phyloP scores from a whole-genome alignment of 306 rosid genomes.

The Vigna mungo region DNA sequence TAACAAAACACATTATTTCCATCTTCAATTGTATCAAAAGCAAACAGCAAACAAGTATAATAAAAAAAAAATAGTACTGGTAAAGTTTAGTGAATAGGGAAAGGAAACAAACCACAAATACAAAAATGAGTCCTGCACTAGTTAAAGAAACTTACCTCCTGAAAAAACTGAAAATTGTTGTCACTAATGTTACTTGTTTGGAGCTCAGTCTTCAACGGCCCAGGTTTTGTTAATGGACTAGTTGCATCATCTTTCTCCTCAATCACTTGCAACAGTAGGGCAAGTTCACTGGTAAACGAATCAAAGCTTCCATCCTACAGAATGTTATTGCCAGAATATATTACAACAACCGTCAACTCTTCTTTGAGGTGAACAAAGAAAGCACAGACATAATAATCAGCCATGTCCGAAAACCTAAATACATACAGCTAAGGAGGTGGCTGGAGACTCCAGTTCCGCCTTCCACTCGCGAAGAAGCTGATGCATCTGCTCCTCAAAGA shows the following conservation, averaged over 20 bases:
- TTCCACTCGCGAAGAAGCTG: conserved; percentile 93
- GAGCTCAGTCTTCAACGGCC: conserved; percentile 59
- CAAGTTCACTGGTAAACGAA: conserved; percentile 76
- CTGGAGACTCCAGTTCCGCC: conserved; percentile 85
- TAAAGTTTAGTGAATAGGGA: conserved; percentile 9
- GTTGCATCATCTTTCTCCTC: conserved; percentile 93
- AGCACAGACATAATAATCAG: not conserved
- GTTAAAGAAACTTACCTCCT: conserved; percentile 59
- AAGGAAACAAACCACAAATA: conserved; percentile 12
- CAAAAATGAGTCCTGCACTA: conserved; percentile 11
- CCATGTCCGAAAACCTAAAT: conserved; percentile 9
- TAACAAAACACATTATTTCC: conserved; percentile 5
- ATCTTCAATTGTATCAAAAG: conserved; percentile 8
- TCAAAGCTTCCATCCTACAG: conserved; percentile 83
- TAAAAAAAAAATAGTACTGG: not conserved
- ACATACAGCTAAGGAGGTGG: conserved; percentile 69
- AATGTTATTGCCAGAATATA: conserved; percentile 45
- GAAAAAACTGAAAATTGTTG: conserved; percentile 53
- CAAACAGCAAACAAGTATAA: conserved; percentile 18
- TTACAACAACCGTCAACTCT: conserved; percentile 37
- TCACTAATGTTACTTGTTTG: conserved; percentile 54
- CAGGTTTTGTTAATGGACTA: conserved; percentile 79
- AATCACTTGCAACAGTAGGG: conserved; percentile 70
- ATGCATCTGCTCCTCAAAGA: conserved; percentile 86
- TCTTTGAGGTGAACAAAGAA: conserved; percentile 16